Evolutionary conservation across 2,329 filamentous ascomycete genomes (phyloP), one percentile per base, ranked within the genome.

Genomic region (Fusarium albidum): DNA sequence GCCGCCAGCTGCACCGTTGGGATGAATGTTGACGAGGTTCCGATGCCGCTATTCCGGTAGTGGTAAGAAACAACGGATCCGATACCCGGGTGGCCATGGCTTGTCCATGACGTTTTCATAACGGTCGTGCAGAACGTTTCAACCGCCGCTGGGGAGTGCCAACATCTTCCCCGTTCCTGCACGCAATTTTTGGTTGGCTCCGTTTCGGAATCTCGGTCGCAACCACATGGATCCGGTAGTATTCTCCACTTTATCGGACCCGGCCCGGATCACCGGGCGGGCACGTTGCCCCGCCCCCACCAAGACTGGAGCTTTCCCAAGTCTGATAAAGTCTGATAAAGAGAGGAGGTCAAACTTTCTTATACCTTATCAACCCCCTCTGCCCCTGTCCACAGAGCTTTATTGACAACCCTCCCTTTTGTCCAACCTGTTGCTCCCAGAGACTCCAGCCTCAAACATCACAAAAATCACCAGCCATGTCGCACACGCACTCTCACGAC

Each of bases 401-500:
- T 13, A 26, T 29, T 40, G 12, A 25, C 28, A 50, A 33, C 38
- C n/a, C n/a, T 42, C 12, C 11, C 28, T 13, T 12, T 25, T 29
- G 15, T 34, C 13, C 29, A 18, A 13, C 29, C n/a, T 9, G 10
- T 14, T 15, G 17, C n/a, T 2, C 18, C 21, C 21, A 21, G 21
- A 21, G 21, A 21, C 21, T 21, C 21, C 21, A 7, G 21, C 17
- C 25, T 27, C 12, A 27, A 39, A n/a, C 45, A 15, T 15, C 17
- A 14, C 12, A 27, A 39, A n/a, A 43, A 15, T 15, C 17, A 14
- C 26, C 42, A 34, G 65, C 33, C 48, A 76, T 76, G 73, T 69
- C 74, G 28, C 76, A 75, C 58, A 57, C 67, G 21, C 83, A 85
- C 67, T 77, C 79, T 15, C 84, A 89, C 72, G 83, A 85, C 49